Percentiles rank a stretch among this genome's conserved stretches.
Evolutionary conservation across 1,139 yeast genomes (phyloP).

Genomic region (Taphrina wiesneri): DNA sequence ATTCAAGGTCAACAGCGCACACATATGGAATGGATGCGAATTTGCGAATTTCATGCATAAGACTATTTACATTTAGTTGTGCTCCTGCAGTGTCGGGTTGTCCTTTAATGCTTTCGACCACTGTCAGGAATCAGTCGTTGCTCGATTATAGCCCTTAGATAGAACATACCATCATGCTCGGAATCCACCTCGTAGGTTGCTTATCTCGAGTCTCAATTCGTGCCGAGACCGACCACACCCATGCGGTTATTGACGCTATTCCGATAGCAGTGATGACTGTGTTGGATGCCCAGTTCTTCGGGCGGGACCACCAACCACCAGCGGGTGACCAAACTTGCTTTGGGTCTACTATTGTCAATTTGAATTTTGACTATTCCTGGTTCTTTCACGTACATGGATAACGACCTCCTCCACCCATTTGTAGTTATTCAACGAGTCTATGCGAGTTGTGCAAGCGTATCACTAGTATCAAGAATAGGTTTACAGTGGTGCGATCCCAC

Average conservation of each 20-base stretch:
- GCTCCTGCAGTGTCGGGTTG: conserved; percentile 25
- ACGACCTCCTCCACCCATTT: conserved; percentile 18
- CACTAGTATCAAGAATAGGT: not conserved
- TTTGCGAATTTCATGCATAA: not conserved
- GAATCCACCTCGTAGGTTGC: conserved; percentile 34
- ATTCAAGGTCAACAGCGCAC: not conserved
- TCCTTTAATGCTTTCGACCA: conserved; percentile 32
- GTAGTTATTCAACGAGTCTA: not conserved
- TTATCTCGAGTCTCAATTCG: conserved; percentile 30
- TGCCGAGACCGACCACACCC: conserved; percentile 30
- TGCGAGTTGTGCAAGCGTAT: not conserved
- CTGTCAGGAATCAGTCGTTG: not conserved
- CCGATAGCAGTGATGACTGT: conserved; percentile 40
- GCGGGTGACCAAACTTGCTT: conserved; percentile 42
- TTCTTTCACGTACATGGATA: conserved; percentile 18
- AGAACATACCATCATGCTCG: conserved; percentile 22
- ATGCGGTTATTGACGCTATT: conserved; percentile 23
- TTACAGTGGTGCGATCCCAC: not conserved
- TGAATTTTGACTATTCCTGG: too few species aligned
- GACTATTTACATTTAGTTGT: not conserved
- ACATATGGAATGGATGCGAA: not conserved
- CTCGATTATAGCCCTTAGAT: not conserved
- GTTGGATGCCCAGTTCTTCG: conserved; percentile 50
- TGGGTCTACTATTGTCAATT: conserved; percentile 1
- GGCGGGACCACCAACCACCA: conserved; percentile 51